These are phyloP conservation scores for Gnomoniopsis smithogilvyi DNA, from an alignment of 2,329 filamentous ascomycete genomes.

Conservation along the genomic window DNA sequence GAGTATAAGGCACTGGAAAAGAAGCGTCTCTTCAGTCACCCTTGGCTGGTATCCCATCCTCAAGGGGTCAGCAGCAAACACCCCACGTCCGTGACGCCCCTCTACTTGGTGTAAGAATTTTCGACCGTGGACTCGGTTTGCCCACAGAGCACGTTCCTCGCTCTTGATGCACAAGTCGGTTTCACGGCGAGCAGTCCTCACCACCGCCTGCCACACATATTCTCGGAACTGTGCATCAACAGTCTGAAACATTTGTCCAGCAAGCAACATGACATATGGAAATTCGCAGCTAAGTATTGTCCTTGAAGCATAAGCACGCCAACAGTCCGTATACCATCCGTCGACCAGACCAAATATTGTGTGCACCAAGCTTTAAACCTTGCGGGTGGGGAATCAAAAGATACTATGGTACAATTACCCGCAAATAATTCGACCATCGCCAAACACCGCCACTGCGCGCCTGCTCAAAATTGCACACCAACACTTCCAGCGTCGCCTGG, in stretches of 20 bases:
- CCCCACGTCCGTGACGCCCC: no score
- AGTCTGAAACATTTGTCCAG: background rate
- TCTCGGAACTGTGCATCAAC: background rate
- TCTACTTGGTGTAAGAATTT: no score
- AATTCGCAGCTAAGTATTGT: constrained; percentile 2
- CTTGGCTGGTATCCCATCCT: no score
- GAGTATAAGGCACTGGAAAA: background rate
- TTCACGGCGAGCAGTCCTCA: background rate
- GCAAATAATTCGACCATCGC: background rate
- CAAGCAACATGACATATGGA: background rate
- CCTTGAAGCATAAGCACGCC: constrained; percentile 1
- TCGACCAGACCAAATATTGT: background rate
- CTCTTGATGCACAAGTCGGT: no score
- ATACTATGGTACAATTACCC: constrained; percentile 12
- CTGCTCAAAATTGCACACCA: background rate
- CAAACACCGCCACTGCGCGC: constrained; percentile 5
- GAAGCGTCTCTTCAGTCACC: no score
- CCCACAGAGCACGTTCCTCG: no score
- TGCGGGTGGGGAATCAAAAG: constrained; percentile 3
- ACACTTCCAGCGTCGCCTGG: background rate
- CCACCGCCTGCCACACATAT: no score
- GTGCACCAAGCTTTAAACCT: background rate
- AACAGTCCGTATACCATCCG: constrained; percentile 2
- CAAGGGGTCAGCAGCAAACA: no score
- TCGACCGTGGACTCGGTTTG: no score